Evolutionary conservation across 192 early-diverging fungal genomes (phyloP).

Genomic region (Phycomyces blakesleeanus): DNA sequence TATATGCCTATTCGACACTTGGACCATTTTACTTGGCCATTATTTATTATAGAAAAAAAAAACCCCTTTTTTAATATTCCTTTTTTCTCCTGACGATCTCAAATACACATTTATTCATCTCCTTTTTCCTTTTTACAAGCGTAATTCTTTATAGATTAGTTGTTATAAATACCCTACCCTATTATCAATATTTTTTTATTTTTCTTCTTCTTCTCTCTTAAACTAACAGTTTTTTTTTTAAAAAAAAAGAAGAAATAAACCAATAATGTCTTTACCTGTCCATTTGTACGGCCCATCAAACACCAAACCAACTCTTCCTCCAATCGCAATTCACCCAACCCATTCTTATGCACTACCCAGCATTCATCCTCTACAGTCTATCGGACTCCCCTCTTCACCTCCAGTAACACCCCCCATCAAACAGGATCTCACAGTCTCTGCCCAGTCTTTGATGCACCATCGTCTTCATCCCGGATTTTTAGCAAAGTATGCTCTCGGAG

Average conservation of each 20-base stretch:
- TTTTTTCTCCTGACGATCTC: background rate
- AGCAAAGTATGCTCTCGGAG: constrained; percentile 42
- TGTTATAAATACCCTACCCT: background rate
- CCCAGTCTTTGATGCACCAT: constrained; percentile 23
- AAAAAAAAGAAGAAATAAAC: background rate
- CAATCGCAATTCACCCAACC: background rate
- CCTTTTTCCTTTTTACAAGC: background rate
- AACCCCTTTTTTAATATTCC: constrained; percentile 1
- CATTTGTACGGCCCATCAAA: background rate
- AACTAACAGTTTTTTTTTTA: constrained; percentile 1
- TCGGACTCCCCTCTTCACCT: background rate
- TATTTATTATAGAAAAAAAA: background rate
- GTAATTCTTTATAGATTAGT: background rate
- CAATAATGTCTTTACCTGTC: background rate
- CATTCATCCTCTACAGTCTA: background rate
- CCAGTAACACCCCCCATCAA: background rate
- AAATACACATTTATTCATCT: background rate
- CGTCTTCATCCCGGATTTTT: constrained; percentile 45
- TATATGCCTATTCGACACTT: background rate
- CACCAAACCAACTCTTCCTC: background rate
- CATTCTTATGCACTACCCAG: background rate
- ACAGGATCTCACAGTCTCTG: background rate
- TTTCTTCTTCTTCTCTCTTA: too few species aligned
- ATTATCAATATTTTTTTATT: too few species aligned
- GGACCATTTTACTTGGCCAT: background rate